phyloP scores from a whole-genome alignment of 208 protist species.

The Leptomonas seymouri region DNA sequence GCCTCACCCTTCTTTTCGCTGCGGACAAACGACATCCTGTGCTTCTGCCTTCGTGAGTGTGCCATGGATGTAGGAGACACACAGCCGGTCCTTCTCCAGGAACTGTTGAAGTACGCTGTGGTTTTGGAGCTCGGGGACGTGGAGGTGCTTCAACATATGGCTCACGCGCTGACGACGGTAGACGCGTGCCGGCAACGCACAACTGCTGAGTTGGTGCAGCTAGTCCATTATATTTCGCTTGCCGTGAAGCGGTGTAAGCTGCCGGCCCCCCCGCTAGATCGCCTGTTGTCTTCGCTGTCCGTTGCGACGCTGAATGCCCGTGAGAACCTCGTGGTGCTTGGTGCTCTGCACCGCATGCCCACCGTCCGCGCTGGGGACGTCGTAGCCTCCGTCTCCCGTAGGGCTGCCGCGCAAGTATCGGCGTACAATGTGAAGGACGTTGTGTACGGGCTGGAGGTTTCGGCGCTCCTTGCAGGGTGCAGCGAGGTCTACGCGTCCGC shows the following conservation, averaged over 20 bases:
- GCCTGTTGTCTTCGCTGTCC: constrained; percentile 50
- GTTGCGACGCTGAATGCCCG: constrained; percentile 39
- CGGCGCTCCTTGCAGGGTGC: constrained; percentile 54
- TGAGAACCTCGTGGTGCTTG: constrained; percentile 66
- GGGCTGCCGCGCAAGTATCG: constrained; percentile 36
- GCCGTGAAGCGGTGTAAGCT: constrained; percentile 76
- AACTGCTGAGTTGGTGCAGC: constrained; percentile 36
- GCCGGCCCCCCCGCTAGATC: constrained; percentile 49
- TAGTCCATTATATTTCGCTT: constrained; percentile 59
- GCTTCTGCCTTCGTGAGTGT: constrained; percentile 53
- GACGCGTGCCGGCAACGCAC: constrained; percentile 30
- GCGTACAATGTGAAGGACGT: constrained; percentile 74
- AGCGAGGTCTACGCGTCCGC: constrained; percentile 54
- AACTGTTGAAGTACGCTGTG: constrained; percentile 55
- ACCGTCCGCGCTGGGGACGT: constrained; percentile 44
- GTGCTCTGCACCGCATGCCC: constrained; percentile 61
- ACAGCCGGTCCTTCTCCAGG: neutral
- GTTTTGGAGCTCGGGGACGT: constrained; percentile 60
- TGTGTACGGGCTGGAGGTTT: constrained; percentile 69
- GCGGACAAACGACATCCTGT: constrained; percentile 61
- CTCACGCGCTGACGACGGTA: constrained; percentile 31
- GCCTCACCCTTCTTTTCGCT: constrained; percentile 68
- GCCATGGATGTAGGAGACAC: constrained; percentile 7
- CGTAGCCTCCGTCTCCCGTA: constrained; percentile 51
- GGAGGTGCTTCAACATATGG: constrained; percentile 46